Conservation (phyloP, 108 stramenopile genomes). For the Fistulifera solaris region DNA sequence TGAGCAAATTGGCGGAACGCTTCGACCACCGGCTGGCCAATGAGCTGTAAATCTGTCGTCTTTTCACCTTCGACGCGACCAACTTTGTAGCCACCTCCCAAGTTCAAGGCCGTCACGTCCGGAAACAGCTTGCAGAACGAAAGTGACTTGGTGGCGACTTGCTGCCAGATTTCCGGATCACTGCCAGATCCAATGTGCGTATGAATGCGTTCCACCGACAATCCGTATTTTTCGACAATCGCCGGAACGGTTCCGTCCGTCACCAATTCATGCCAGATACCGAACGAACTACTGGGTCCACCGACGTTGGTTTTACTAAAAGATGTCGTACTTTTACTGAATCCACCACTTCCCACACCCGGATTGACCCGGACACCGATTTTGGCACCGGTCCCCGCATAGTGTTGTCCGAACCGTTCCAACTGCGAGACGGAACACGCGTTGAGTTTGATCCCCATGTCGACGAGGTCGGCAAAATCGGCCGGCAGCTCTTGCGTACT, state of each 20-base stretch:
- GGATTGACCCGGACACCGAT: conserved; percentile 96
- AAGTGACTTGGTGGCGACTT: conserved; percentile 80
- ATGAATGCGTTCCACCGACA: conserved; percentile 90
- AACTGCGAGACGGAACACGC: conserved; percentile 90
- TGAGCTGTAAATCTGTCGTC: conserved; percentile 88
- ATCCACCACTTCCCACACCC: conserved; percentile 95
- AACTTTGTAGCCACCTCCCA: conserved; percentile 99
- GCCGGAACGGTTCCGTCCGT: conserved; percentile 74
- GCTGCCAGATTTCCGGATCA: conserved; percentile 95
- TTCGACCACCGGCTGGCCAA: conserved; percentile 84
- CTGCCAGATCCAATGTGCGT: conserved; percentile 98
- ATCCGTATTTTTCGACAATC: conserved; percentile 83
- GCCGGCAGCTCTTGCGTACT: conserved; percentile 89
- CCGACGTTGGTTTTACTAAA: conserved; percentile 97
- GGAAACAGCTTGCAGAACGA: conserved; percentile 82
- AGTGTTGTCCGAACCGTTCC: conserved; percentile 79
- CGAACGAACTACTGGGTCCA: conserved; percentile 92
- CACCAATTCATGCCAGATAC: conserved; percentile 85
- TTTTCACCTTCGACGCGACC: conserved; percentile 86
- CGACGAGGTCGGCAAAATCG: conserved; percentile 78
- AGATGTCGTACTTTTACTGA: conserved; percentile 74
- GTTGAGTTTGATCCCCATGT: conserved; percentile 80
- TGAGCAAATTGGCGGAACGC: conserved; percentile 82
- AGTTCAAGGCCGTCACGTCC: conserved; percentile 78
- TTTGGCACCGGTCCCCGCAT: conserved; percentile 63